These are phyloP conservation scores for Monosporascus sp. DNA, from an alignment of 2,329 filamentous ascomycete genomes.

Conservation along the genomic window DNA sequence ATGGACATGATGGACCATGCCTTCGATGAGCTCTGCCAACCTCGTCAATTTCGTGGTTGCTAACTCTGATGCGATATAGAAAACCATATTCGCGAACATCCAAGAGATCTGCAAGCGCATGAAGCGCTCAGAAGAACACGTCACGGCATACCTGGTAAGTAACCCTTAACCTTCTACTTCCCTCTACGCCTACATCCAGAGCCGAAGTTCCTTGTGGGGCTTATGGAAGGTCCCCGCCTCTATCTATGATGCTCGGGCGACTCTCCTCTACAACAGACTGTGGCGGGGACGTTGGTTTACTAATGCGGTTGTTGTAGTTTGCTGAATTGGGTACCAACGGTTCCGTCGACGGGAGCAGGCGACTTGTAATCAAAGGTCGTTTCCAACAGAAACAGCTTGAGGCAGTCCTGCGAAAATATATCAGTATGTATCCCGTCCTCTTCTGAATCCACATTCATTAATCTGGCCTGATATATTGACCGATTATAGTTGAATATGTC, in stretches of 20 bases:
- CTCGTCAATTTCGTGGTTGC: no score
- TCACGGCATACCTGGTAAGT: conserved; percentile 74
- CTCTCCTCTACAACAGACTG: no score
- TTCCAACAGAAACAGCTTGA: conserved; percentile 99
- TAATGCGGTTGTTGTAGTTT: conserved; percentile 42
- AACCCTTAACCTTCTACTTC: background rate
- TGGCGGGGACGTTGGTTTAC: no score
- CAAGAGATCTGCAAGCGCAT: conserved; percentile 98
- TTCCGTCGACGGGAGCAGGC: conserved; percentile 86
- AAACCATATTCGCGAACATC: conserved; percentile 99
- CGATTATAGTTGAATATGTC: conserved; percentile 75
- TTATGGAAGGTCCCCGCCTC: no score
- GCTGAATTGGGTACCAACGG: conserved; percentile 96
- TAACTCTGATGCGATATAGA: conserved; percentile 35
- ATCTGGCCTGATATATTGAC: conserved; percentile 23
- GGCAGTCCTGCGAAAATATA: conserved; percentile 92
- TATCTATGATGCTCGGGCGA: no score
- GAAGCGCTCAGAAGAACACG: conserved; percentile 97
- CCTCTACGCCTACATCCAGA: background rate
- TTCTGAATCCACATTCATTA: background rate
- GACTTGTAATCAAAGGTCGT: conserved; percentile 96
- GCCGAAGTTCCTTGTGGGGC: no score
- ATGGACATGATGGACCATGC: no score
- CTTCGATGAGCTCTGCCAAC: no score
- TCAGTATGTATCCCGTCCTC: conserved; percentile 53